Conservation (phyloP, 73 alveolate species). For the Uronychia setigera region DNA sequence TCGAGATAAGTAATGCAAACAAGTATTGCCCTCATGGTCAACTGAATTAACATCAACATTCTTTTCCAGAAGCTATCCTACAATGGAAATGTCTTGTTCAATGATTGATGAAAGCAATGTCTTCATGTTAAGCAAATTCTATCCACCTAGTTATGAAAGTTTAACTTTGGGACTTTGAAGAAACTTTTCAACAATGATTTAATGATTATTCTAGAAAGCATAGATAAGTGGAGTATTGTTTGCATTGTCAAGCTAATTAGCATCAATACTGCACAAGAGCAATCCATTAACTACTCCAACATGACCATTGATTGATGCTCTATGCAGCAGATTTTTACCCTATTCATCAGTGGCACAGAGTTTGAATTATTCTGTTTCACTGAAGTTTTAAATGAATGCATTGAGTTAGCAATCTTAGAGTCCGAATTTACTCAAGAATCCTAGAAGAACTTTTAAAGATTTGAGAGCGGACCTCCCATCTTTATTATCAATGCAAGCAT, state of each 20-base stretch:
- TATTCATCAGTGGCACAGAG: neutral
- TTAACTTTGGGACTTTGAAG: neutral
- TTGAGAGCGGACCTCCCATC: neutral
- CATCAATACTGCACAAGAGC: constrained; percentile 9
- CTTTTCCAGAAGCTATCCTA: neutral
- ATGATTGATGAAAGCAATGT: neutral
- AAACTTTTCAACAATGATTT: neutral
- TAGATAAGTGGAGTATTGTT: neutral
- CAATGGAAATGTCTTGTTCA: neutral
- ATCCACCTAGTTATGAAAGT: neutral
- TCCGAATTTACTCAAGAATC: neutral
- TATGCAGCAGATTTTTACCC: constrained; percentile 12
- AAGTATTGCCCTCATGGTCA: neutral
- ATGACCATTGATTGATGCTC: constrained; percentile 24
- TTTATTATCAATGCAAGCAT: neutral
- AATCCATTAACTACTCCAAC: constrained; percentile 28
- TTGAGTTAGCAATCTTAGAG: neutral
- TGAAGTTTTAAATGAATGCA: constrained; percentile 18
- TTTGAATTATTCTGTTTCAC: neutral
- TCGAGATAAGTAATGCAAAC: neutral
- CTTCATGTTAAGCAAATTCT: neutral
- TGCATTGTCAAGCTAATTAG: constrained; percentile 6
- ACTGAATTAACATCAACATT: neutral
- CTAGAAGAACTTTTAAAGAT: neutral
- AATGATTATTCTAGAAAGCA: neutral